Conservation (phyloP, 2,329 filamentous ascomycete genomes). For the Penicillium sp. region DNA sequence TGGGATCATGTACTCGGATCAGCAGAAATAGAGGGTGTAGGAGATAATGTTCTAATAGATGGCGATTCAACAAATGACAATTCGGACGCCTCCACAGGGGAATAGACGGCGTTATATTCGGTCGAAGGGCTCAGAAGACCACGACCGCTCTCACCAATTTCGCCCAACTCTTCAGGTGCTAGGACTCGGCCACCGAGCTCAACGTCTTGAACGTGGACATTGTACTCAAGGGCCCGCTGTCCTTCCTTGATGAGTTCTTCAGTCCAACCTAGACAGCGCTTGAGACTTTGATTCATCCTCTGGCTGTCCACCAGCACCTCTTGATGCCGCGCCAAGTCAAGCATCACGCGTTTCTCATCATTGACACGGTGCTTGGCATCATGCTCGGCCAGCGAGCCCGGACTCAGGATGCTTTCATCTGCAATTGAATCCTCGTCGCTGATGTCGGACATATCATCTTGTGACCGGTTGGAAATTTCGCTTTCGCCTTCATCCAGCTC, state of each 20-base stretch:
- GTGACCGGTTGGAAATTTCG: slow-evolving; percentile 30
- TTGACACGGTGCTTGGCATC: slow-evolving; percentile 58
- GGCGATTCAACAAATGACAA: not conserved
- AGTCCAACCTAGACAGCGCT: slow-evolving; percentile 82
- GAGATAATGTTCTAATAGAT: slow-evolving; percentile 3
- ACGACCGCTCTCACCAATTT: slow-evolving; percentile 30
- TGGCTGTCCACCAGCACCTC: slow-evolving; percentile 86
- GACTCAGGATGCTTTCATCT: slow-evolving; percentile 39
- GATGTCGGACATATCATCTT: slow-evolving; percentile 39
- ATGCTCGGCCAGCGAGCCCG: slow-evolving; percentile 36
- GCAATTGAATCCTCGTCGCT: slow-evolving; percentile 40
- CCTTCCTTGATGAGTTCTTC: slow-evolving; percentile 88
- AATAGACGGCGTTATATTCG: slow-evolving; percentile 12
- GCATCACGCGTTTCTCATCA: slow-evolving; percentile 78
- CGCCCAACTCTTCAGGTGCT: slow-evolving; percentile 61
- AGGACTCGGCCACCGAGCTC: slow-evolving; percentile 79
- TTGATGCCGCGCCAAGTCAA: slow-evolving; percentile 84
- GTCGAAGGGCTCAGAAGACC: slow-evolving; percentile 35
- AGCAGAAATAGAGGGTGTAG: not conserved
- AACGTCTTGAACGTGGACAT: slow-evolving; percentile 74
- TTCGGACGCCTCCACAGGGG: slow-evolving; percentile 8
- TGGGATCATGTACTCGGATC: slow-evolving; percentile 3
- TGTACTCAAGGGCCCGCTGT: slow-evolving; percentile 80
- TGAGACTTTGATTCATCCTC: slow-evolving; percentile 92
- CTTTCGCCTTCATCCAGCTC: slow-evolving; percentile 40